A percentile compares a stretch with the other conserved stretches of the same genome.
These are phyloP conservation scores for Phytophthora chlamydospora DNA, from an alignment of 352 stramenopile genomes.

Conservation along the genomic window DNA sequence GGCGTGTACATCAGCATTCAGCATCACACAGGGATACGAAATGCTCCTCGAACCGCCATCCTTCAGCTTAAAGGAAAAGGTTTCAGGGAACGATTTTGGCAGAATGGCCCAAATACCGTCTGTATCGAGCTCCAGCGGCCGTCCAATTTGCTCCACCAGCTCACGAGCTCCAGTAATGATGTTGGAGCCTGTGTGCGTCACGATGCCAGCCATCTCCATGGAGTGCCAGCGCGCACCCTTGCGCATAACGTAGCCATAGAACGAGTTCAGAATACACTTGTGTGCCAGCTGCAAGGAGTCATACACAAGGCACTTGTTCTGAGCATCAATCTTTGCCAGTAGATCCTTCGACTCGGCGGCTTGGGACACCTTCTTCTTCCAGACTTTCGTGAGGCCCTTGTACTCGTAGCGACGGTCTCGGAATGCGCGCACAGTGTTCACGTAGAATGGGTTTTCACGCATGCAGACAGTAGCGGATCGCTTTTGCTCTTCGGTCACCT, in stretches of 20 bases:
- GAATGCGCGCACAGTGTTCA: constrained; percentile 99
- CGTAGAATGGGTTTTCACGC: constrained; percentile 99
- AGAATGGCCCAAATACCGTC: constrained; percentile 99
- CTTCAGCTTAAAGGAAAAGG: constrained; percentile 92
- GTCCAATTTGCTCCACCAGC: constrained; percentile 95
- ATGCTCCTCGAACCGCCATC: constrained; percentile 86
- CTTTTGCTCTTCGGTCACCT: constrained; percentile 96
- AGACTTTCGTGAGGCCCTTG: constrained; percentile 98
- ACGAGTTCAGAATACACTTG: constrained; percentile 99
- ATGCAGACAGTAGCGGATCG: constrained; percentile 97
- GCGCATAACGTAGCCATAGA: constrained; percentile 99
- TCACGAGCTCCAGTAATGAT: constrained; percentile 97
- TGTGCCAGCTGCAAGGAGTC: constrained; percentile 99
- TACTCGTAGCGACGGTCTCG: constrained; percentile 99
- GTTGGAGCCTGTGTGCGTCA: constrained; percentile 98
- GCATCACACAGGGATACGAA: constrained; percentile 99
- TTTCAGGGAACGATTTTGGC: constrained; percentile 97
- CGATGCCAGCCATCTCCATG: constrained; percentile 99
- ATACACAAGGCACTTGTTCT: constrained; percentile 93
- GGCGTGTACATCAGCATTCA: constrained; percentile 98
- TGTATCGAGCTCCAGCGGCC: constrained; percentile 98
- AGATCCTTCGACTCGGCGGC: constrained; percentile 85
- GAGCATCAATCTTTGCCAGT: constrained; percentile 86
- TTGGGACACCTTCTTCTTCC: constrained; percentile 82
- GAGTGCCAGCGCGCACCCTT: constrained; percentile 98